Evolutionary conservation across 257 asterid genomes (phyloP), one percentile per base, ranked within the genome.

Genomic region (Vinca minor): DNA sequence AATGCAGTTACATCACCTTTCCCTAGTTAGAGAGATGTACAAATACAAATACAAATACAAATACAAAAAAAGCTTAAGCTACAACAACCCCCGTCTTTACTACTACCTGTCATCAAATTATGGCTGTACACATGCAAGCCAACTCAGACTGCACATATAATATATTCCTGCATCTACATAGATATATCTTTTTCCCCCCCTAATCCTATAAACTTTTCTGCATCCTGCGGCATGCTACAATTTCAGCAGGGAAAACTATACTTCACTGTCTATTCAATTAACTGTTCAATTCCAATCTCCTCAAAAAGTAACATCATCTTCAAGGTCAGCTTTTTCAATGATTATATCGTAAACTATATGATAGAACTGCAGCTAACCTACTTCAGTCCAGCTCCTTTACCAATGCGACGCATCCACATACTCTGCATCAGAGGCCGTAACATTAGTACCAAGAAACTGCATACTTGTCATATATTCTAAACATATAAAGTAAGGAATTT

Each of bases 401-500:
- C 95, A 15, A 78, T 84, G 32, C 96, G 91, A 55, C 64, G 81
- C 78, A 72, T 85, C 98, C 98, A 92, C 69, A 68, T 69, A 76
- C 84, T 76, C 98, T 92, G 95, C 87, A 79, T 64, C 67, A 28
- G 5, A 46, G 35, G 49, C 64, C 5, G 73, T 42, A 25, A 41
- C n/a, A 46, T 75, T 61, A 75, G 72, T 15, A 59, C 25, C 50
- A 57, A 38, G 41, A 52, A 17, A 31, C 25, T 56, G 14, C 20
- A 44, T 47, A 48, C 49, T 45, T 34, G 42, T 42, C 66, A 2
- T 50, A 58, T 15, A 63, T 29, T 42, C 20, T 0, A 26, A n/a
- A n/a, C 59, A 63, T 50, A 50, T 3, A 17, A 55, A 39, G 18
- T 12, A 69, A 32, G 45, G 23, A 60, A 56, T 76, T 41, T 38